phyloP scores from a whole-genome alignment of 331 rosid genomes.

The Rhamnella rubrinervis region DNA sequence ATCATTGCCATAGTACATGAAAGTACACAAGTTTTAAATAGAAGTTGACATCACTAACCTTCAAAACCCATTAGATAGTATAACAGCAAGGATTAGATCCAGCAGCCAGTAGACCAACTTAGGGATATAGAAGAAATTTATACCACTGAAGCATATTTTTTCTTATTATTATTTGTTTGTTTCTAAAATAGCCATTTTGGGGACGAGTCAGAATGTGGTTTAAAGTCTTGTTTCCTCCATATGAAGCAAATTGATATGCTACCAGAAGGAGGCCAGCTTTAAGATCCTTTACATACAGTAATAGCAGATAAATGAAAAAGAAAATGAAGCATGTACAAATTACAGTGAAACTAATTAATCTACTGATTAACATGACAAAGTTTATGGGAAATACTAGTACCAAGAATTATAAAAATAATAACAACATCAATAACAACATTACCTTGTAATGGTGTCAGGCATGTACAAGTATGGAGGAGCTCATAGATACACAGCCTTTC shows the following conservation, averaged over 20 bases:
- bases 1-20: too few relatives aligned
- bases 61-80: too few relatives aligned
- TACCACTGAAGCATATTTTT: too few relatives aligned
- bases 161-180: background rate
- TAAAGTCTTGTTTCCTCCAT: background rate
- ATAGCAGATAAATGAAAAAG: constrained; percentile 38
- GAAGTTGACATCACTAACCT: too few relatives aligned
- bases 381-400: background rate
- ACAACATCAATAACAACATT: constrained; percentile 23
- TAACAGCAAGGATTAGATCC: too few relatives aligned
- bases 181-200: background rate
- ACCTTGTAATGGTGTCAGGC: constrained; percentile 54
- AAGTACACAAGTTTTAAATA: too few relatives aligned
- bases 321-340: constrained; percentile 35
- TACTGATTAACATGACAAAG: constrained; percentile 10
- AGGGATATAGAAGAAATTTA: too few relatives aligned
- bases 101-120: too few relatives aligned
- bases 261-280: constrained; percentile 11
- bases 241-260: background rate
- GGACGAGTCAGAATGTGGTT: background rate
- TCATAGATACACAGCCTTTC: constrained; percentile 75
- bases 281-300: constrained; percentile 23
- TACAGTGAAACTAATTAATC: constrained; percentile 24
- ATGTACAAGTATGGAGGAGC: constrained; percentile 83
- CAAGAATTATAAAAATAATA: background rate